Percentiles rank a stretch among this genome's conserved stretches.
Conservation (phyloP, 2,329 filamentous ascomycete genomes). For the Harringtonia aguacate region DNA sequence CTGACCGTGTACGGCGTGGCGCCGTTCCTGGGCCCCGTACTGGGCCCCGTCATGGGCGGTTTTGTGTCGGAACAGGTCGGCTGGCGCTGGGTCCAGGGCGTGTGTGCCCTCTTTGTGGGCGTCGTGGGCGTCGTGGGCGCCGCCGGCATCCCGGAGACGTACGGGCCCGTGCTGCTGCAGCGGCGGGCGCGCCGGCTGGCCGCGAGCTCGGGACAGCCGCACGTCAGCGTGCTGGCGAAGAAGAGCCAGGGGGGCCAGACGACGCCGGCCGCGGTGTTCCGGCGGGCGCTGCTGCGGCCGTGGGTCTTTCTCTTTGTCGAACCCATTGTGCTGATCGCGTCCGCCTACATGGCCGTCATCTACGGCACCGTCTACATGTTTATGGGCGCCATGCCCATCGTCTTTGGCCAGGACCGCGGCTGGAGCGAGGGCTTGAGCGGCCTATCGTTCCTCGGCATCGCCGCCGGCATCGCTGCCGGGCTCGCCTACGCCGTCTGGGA, state of each 20-base stretch:
- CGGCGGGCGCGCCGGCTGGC: not conserved
- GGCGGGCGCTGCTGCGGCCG: too few species aligned
- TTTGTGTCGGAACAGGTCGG: constrained; percentile 49
- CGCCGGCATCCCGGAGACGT: not conserved
- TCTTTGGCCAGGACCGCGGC: constrained; percentile 48
- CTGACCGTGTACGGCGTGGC: not conserved
- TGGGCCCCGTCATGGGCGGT: constrained; percentile 36
- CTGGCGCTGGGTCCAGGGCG: constrained; percentile 37
- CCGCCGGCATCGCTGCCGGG: constrained; percentile 52
- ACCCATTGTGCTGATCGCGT: constrained; percentile 55
- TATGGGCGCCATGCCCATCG: constrained; percentile 51
- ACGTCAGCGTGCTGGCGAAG: too few species aligned
- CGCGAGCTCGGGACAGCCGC: too few species aligned
- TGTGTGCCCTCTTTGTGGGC: too few species aligned
- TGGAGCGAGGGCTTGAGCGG: constrained; percentile 51
- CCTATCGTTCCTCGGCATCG: constrained; percentile 58
- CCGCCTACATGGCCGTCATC: constrained; percentile 53
- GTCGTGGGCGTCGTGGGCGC: not conserved
- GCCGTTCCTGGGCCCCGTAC: constrained; percentile 35
- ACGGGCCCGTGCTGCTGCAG: not conserved
- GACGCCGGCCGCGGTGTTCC: too few species aligned
- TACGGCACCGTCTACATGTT: constrained; percentile 47
- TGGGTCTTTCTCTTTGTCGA: constrained; percentile 60
- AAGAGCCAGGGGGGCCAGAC: too few species aligned
- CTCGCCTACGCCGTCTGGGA: constrained; percentile 38